Evolutionary conservation across 2,329 filamentous ascomycete genomes (phyloP), one percentile per base, ranked within the genome.

Genomic region (Dryadomyces quercus-mongolicae): DNA sequence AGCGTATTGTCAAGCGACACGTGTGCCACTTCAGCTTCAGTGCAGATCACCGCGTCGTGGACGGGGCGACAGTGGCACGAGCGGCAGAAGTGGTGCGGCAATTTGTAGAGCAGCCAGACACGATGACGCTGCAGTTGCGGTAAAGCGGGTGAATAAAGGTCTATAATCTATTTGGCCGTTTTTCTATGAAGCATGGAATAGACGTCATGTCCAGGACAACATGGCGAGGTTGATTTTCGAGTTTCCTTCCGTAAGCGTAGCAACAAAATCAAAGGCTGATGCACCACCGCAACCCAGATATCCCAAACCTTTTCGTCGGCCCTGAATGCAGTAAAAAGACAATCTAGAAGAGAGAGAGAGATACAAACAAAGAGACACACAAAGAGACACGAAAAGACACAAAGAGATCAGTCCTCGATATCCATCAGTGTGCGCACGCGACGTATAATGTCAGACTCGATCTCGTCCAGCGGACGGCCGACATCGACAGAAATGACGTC

Each of bases 1-100:
- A 80, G 69, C 66, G 70, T 34, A 73, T 97, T 13, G 76, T 91
- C 13, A 82, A 81, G 70, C 87, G 82, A 67, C 85, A 94, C 64
- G 78, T 94, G 57, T 85, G 85, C 66, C 90, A 94, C 65, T 89
- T 97, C 62, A 97, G 91, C 70, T 97, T 92, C 92, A 92, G 88
- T 67, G 92, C 92, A 6, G 91, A 97, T 69, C 93, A 98, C 70
- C 77, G 93, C 20, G 87, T 97, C 53, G 83, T 97, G 49, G 93
- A 98, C 69, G 93, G 93, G 2, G 92, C 92, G 49, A 95, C 91
- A 57, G 89, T 95, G 80, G 93, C 93, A 20, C 79, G 91, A 60
- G 92, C 92, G 67, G 90, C 89, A 13, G 89, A 91, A 63, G 78
- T 85, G 58, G 86, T 97, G 21, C 82, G 83, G 62, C 74, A 75